Conservation (phyloP, 163 green algal species). For the Scenedesmus sp. region DNA sequence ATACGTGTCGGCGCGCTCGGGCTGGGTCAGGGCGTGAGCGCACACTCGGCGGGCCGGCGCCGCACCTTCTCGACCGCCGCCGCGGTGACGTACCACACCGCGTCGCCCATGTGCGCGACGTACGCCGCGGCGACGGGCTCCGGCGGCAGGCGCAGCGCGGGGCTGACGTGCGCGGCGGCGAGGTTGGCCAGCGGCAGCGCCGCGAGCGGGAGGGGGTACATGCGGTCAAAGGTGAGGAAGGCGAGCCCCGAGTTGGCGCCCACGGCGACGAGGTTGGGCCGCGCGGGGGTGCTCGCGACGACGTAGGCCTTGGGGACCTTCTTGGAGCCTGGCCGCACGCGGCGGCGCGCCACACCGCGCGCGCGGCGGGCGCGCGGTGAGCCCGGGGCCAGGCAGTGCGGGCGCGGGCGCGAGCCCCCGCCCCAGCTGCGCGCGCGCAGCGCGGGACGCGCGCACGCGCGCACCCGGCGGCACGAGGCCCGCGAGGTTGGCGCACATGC, state of each 20-base stretch:
- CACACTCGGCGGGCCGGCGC: too few species aligned
- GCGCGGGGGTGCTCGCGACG: slow-evolving; percentile 62
- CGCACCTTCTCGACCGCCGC: slow-evolving; percentile 37
- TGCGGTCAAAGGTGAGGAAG: slow-evolving; percentile 55
- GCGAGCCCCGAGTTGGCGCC: slow-evolving; percentile 71
- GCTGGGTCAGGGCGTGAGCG: too few species aligned
- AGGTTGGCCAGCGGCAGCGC: slow-evolving; percentile 51
- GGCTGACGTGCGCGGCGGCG: slow-evolving; percentile 22
- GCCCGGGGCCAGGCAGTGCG: too few species aligned
- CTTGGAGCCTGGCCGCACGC: slow-evolving; percentile 56
- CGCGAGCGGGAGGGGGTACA: slow-evolving; percentile 50
- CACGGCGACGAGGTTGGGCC: slow-evolving; percentile 57
- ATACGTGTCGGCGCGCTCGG: too few species aligned
- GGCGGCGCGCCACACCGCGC: too few species aligned
- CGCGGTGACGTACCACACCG: slow-evolving; percentile 29
- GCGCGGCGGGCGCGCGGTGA: too few species aligned
- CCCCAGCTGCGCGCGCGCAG: too few species aligned
- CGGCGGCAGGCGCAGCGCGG: slow-evolving; percentile 5
- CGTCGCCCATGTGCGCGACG: slow-evolving; percentile 36
- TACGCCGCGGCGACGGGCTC: slow-evolving; percentile 31
- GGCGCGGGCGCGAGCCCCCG: too few species aligned
- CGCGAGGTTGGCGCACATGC: slow-evolving; percentile 31
- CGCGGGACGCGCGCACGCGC: not conserved
- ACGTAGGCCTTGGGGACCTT: slow-evolving; percentile 72
- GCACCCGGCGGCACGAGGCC: slow-evolving; percentile 37